Conservation (phyloP, 2,329 filamentous ascomycete species). For the Hymenoscyphus salicellus region DNA sequence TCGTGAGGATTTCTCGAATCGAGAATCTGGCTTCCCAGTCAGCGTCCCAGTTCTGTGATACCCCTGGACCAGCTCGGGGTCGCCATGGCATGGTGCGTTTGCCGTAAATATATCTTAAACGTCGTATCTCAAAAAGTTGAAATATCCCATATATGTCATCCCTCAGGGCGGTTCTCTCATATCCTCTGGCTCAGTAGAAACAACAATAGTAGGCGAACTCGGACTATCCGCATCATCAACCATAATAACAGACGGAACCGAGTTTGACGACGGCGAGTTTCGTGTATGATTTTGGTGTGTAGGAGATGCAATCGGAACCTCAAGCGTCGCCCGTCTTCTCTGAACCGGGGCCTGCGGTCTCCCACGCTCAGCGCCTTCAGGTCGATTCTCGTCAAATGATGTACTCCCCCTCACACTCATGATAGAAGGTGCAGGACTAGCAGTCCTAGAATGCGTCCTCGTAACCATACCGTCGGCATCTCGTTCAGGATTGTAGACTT, state of each 20-base stretch:
- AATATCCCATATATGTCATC: not conserved
- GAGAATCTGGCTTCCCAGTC: no score
- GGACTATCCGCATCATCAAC: slow-evolving; percentile 10
- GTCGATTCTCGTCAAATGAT: slow-evolving; percentile 34
- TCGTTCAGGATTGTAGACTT: slow-evolving; percentile 40
- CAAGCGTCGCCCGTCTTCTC: slow-evolving; percentile 35
- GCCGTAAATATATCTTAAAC: no score
- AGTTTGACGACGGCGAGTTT: slow-evolving; percentile 5
- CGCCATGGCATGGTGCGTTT: no score
- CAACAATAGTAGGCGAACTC: slow-evolving; percentile 22
- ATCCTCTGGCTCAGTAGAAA: slow-evolving; percentile 21
- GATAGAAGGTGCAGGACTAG: slow-evolving; percentile 37
- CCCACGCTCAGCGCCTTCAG: slow-evolving; percentile 18
- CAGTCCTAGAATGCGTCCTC: slow-evolving; percentile 26
- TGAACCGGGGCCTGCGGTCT: not conserved
- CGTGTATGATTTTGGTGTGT: slow-evolving; percentile 23
- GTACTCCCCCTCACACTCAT: slow-evolving; percentile 40
- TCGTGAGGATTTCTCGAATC: no score
- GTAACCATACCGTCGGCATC: slow-evolving; percentile 36
- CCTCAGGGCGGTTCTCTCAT: not conserved
- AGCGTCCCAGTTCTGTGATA: no score
- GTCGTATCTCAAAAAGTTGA: no score
- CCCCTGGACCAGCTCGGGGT: no score
- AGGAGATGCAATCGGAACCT: slow-evolving; percentile 38
- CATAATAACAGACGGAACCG: not conserved